Conservation (phyloP, 345 rosid genomes). For the Carallia brachiata region DNA sequence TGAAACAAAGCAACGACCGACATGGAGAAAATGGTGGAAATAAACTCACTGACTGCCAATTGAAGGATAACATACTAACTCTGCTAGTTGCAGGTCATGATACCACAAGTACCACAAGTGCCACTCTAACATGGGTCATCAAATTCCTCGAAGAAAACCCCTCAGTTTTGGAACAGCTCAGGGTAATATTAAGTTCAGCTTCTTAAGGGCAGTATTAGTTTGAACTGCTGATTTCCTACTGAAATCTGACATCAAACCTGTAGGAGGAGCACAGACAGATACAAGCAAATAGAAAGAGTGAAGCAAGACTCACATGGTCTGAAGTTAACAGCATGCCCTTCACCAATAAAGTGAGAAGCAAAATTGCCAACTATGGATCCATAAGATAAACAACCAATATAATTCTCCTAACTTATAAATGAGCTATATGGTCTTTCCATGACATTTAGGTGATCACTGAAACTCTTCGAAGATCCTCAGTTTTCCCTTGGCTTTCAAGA, state of each 20-base stretch:
- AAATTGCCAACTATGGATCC: no score
- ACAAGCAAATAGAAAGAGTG: conserved; percentile 36
- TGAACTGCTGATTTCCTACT: neutral
- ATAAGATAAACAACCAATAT: no score
- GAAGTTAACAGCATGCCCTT: conserved; percentile 61
- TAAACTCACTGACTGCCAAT: conserved; percentile 52
- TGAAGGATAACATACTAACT: conserved; percentile 61
- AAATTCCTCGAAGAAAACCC: conserved; percentile 61
- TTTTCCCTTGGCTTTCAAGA: conserved; percentile 64
- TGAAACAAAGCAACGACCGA: conserved; percentile 43
- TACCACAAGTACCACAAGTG: conserved; percentile 68
- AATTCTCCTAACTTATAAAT: neutral
- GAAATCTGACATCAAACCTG: conserved; percentile 9
- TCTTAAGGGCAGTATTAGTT: neutral
- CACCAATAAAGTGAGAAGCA: conserved; percentile 46
- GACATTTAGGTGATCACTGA: conserved; percentile 50
- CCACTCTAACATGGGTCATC: conserved; percentile 62
- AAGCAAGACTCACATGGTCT: conserved; percentile 45
- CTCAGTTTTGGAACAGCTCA: conserved; percentile 42
- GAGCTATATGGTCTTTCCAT: neutral
- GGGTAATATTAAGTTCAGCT: conserved; percentile 28
- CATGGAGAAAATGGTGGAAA: conserved; percentile 31
- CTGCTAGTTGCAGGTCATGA: conserved; percentile 70
- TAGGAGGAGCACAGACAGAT: conserved; percentile 55
- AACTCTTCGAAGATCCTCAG: conserved; percentile 58